phyloP scores from a whole-genome alignment of 768 basidiomycete species.

The Tricholoma furcatifolium region DNA sequence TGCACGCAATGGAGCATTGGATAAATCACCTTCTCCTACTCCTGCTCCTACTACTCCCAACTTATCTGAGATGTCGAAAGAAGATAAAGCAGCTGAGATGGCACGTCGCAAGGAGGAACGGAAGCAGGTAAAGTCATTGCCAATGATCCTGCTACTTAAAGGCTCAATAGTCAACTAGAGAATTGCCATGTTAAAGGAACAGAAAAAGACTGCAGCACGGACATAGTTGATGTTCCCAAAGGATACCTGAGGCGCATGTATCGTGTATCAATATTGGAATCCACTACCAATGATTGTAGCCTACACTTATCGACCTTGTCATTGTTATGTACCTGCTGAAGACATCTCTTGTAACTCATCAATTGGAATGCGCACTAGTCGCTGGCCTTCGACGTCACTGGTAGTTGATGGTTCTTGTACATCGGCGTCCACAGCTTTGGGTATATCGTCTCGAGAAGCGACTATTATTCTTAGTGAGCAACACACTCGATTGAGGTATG shows the following conservation, averaged over 20 bases:
- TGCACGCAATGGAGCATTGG: constrained; percentile 17
- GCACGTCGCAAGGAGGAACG: constrained; percentile 88
- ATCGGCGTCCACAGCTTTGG: constrained; percentile 18
- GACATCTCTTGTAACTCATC: constrained; percentile 53
- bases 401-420: constrained; percentile 1
- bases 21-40: constrained; percentile 14
- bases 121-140: constrained; percentile 56
- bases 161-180: constrained; percentile 40
- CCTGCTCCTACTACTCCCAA: constrained; percentile 21
- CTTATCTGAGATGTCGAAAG: constrained; percentile 66
- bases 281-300: neutral
- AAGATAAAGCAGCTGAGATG: constrained; percentile 94
- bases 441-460: constrained; percentile 38
- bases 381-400: constrained; percentile 42
- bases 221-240: constrained; percentile 4
- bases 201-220: constrained; percentile 58
- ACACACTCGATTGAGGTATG: neutral
- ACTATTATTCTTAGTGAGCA: constrained; percentile 34
- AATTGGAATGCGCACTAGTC: constrained; percentile 71
- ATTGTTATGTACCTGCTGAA: constrained; percentile 12
- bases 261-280: neutral
- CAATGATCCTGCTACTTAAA: constrained; percentile 1
- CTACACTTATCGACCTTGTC: neutral
- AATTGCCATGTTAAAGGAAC: constrained; percentile 78
- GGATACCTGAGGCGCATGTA: neutral